phyloP scores from a whole-genome alignment of 352 stramenopile genomes.

The Phytophthora rubi region DNA sequence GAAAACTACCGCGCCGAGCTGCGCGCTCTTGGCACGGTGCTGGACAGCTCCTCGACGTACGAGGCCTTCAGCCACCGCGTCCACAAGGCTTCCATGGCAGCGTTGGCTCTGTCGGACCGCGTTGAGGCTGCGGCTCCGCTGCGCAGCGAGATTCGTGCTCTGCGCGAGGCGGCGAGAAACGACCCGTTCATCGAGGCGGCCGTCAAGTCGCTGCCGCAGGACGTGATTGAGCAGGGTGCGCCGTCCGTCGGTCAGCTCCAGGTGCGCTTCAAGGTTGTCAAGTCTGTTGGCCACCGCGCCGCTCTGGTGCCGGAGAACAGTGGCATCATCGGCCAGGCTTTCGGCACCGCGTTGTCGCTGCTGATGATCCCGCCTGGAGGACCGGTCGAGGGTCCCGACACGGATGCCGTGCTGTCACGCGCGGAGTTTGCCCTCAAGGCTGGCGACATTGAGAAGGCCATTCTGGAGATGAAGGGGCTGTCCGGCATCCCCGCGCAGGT shows the following conservation, averaged over 20 bases:
- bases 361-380: conserved; percentile 81
- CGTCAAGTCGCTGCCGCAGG: conserved; percentile 65
- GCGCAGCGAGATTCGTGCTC: conserved; percentile 69
- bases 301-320: conserved; percentile 74
- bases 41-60: conserved; percentile 82
- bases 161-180: conserved; percentile 73
- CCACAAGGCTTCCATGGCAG: conserved; percentile 84
- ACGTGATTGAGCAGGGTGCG: conserved; percentile 69
- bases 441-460: conserved; percentile 76
- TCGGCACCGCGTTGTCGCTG: conserved; percentile 70
- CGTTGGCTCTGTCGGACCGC: conserved; percentile 77
- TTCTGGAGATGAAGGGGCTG: conserved; percentile 74
- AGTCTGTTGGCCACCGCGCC: conserved; percentile 69
- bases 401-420: conserved; percentile 80
- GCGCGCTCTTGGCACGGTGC: conserved; percentile 65
- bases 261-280: conserved; percentile 85
- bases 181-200: conserved; percentile 78
- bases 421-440: conserved; percentile 85
- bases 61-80: conserved; percentile 87
- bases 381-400: conserved; percentile 73
- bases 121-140: conserved; percentile 80
- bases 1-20: conserved; percentile 73
- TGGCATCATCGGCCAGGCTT: conserved; percentile 76
- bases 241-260: conserved; percentile 81
- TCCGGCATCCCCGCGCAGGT: conserved; percentile 71